Conservation (phyloP, 179 eudicot genomes). For the Amaranthus tricolor region DNA sequence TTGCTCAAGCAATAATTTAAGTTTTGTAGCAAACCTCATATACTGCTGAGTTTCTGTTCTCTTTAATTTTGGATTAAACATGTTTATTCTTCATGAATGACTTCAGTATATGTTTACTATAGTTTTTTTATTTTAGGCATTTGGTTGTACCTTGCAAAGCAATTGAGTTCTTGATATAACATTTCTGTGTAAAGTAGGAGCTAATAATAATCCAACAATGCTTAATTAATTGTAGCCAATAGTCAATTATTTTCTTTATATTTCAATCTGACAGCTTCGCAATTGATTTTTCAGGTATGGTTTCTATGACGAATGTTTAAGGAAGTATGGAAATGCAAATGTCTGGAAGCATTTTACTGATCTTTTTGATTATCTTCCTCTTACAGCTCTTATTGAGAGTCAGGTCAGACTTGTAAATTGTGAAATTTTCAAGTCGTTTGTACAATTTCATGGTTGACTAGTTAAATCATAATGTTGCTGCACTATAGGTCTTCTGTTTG, state of each 20-base stretch:
- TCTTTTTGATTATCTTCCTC: conserved; percentile 91
- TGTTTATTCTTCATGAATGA: too few relatives aligned
- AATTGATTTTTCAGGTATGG: conserved; percentile 59
- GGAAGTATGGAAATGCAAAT: conserved; percentile 96
- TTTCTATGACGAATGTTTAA: conserved; percentile 90
- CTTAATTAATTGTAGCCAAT: neutral
- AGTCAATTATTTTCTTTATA: neutral
- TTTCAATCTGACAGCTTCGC: conserved; percentile 13
- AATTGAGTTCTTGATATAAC: too few relatives aligned
- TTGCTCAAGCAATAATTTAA: too few relatives aligned
- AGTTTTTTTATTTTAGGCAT: too few relatives aligned
- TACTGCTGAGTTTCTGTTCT: too few relatives aligned
- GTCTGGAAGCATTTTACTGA: conserved; percentile 97
- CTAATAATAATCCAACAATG: too few relatives aligned
- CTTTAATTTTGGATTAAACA: too few relatives aligned
- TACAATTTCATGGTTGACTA: neutral
- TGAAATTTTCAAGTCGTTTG: neutral
- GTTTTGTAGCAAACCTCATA: too few relatives aligned
- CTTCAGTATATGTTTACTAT: too few relatives aligned
- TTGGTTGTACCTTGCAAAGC: too few relatives aligned
- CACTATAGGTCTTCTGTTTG: conserved; percentile 75
- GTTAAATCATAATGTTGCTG: conserved; percentile 5
- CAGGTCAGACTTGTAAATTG: conserved; percentile 52
- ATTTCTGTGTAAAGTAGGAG: too few relatives aligned
- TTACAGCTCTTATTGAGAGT: conserved; percentile 93